These are phyloP conservation scores for Phytophthora boehmeriae DNA, from an alignment of 352 stramenopile species.

Conservation along the genomic window DNA sequence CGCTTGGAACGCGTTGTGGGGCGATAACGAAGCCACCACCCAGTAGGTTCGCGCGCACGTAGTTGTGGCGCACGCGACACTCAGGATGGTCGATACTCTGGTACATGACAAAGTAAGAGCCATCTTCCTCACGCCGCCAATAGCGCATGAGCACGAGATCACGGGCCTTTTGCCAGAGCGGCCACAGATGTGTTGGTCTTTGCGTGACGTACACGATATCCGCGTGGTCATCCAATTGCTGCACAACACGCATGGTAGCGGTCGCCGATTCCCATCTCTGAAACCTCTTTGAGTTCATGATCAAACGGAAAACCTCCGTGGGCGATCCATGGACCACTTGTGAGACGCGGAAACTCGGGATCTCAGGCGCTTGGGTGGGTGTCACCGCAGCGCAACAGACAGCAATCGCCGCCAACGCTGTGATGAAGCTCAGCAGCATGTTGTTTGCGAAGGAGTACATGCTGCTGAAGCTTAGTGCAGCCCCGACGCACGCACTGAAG, in stretches of 20 bases:
- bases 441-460: conserved; percentile 88
- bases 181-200: conserved; percentile 84
- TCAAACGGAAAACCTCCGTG: conserved; percentile 80
- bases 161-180: conserved; percentile 84
- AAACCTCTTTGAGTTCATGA: conserved; percentile 88
- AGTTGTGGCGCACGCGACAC: conserved; percentile 87
- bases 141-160: conserved; percentile 90
- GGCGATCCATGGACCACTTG: conserved; percentile 86
- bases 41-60: conserved; percentile 79
- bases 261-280: conserved; percentile 84
- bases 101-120: conserved; percentile 92
- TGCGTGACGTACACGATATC: conserved; percentile 90
- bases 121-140: conserved; percentile 88
- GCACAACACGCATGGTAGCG: conserved; percentile 81
- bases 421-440: conserved; percentile 82
- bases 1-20: conserved; percentile 78
- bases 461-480: conserved; percentile 82
- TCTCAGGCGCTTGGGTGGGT: conserved; percentile 74
- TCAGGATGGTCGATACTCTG: conserved; percentile 88
- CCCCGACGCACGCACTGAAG: conserved; percentile 64
- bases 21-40: conserved; percentile 88
- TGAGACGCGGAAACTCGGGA: conserved; percentile 82
- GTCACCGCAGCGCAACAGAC: conserved; percentile 80
- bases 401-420: conserved; percentile 59
- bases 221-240: conserved; percentile 89